phyloP scores from a whole-genome alignment of 2,329 filamentous ascomycete genomes.

The Dactylonectria estremocensis region DNA sequence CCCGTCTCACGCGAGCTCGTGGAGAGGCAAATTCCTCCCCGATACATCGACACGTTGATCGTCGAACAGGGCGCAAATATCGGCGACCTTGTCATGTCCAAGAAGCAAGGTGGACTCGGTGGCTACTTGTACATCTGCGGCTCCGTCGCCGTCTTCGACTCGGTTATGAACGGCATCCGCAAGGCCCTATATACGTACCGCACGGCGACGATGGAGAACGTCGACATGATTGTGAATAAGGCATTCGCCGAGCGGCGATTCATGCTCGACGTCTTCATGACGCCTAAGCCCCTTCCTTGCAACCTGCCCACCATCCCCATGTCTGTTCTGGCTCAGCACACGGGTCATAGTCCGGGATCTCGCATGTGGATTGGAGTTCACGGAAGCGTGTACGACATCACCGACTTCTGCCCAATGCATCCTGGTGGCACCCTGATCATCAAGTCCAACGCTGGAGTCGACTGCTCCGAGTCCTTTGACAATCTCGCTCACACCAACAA shows the following conservation, averaged over 20 bases:
- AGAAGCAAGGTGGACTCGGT: slow-evolving; percentile 67
- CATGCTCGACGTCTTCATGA: slow-evolving; percentile 72
- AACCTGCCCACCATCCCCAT: slow-evolving; percentile 66
- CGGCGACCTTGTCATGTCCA: slow-evolving; percentile 70
- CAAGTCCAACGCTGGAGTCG: slow-evolving; percentile 68
- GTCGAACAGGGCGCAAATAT: slow-evolving; percentile 65
- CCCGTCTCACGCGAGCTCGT: slow-evolving; percentile 58
- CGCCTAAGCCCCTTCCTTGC: slow-evolving; percentile 66
- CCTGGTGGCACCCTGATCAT: slow-evolving; percentile 68
- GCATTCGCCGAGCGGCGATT: slow-evolving; percentile 70
- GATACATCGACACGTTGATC: slow-evolving; percentile 68
- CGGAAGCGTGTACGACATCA: slow-evolving; percentile 68
- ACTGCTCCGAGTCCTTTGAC: slow-evolving; percentile 68
- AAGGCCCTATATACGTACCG: slow-evolving; percentile 69
- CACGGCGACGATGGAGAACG: slow-evolving; percentile 66
- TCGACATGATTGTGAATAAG: slow-evolving; percentile 65
- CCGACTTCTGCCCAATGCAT: slow-evolving; percentile 68
- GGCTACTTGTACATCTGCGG: slow-evolving; percentile 54
- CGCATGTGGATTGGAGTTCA: slow-evolving; percentile 68
- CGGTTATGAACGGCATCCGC: slow-evolving; percentile 69
- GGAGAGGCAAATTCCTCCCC: slow-evolving; percentile 63
- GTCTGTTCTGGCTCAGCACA: slow-evolving; percentile 65
- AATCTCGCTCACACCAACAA: slow-evolving; percentile 70
- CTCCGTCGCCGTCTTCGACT: slow-evolving; percentile 57
- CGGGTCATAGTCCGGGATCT: slow-evolving; percentile 63